Evolutionary conservation across 805 yeast species (phyloP), one percentile per base, ranked within the genome.

Genomic region (Starmerella bombicola): DNA sequence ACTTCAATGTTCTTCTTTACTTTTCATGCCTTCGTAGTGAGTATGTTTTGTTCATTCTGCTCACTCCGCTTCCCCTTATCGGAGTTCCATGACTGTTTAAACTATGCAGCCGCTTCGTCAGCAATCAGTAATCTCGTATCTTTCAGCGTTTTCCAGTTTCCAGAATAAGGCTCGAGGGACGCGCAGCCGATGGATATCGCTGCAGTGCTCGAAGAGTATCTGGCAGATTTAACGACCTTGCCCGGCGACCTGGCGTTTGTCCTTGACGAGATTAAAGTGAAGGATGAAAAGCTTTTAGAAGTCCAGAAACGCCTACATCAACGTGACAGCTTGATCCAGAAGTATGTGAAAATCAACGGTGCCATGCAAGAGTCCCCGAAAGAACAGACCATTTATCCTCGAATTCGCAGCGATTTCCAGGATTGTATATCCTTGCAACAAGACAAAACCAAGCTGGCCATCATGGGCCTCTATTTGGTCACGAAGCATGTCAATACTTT

Each of bases 131-230:
- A n/a, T n/a, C n/a, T n/a, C n/a, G n/a, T n/a, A n/a, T n/a, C n/a
- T n/a, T n/a, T n/a, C n/a, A n/a, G n/a, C n/a, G n/a, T n/a, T n/a
- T n/a, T n/a, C n/a, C n/a, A n/a, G n/a, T n/a, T n/a, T n/a, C n/a
- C n/a, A n/a, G n/a, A n/a, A n/a, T n/a, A n/a, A n/a, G n/a, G n/a
- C n/a, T n/a, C n/a, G n/a, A n/a, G n/a, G n/a, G n/a, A n/a, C n/a
- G n/a, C n/a, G n/a, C n/a, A n/a, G n/a, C n/a, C n/a, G n/a, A 83
- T 83, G 94, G 97, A 86, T 62, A 86, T 96, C 3, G 85, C 95
- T n/a, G 73, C 91, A 1, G 71, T 77, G 6, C 59, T 80, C 29
- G 88, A 80, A 49, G 81, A 78, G 51, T 76, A 78, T 43, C 72
- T 78, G 4, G 61, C 64, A 24, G 66, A 63, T 41, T 38, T 88